These are phyloP conservation scores for Diaporthe sp. DNA, from an alignment of 2,329 filamentous ascomycete species.

Conservation along the genomic window DNA sequence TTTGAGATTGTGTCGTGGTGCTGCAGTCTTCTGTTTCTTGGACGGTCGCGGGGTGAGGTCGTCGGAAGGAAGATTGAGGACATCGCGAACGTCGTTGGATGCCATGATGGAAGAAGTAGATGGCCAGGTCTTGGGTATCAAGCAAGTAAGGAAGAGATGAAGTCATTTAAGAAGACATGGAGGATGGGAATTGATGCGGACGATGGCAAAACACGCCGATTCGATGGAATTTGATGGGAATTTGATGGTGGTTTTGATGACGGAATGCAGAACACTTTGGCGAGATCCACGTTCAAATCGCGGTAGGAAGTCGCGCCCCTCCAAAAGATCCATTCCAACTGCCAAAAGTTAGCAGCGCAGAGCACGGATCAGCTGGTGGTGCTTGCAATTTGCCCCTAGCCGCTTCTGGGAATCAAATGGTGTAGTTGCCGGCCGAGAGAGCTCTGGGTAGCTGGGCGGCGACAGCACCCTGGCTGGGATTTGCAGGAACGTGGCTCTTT, in stretches of 20 bases:
- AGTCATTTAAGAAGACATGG: constrained; percentile 1
- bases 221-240: constrained; percentile 14
- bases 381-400: background rate
- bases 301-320: constrained; percentile 30
- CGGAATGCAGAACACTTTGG: constrained; percentile 27
- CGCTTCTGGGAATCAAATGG: background rate
- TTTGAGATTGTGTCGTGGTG: constrained; percentile 72
- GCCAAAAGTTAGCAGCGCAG: background rate
- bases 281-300: constrained; percentile 8
- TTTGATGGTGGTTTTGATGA: constrained; percentile 17
- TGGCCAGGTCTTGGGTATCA: constrained; percentile 21
- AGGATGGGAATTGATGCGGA: background rate
- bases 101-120: constrained; percentile 67
- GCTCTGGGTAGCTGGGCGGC: constrained; percentile 27
- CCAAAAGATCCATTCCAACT: background rate
- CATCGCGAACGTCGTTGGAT: constrained; percentile 87
- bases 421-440: constrained; percentile 30
- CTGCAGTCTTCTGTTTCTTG: constrained; percentile 81
- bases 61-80: constrained; percentile 83
- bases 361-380: background rate
- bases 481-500: constrained; percentile 38
- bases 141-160: background rate
- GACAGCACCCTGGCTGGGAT: constrained; percentile 22
- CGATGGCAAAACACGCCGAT: background rate
- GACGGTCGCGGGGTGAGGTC: constrained; percentile 66